Evolutionary conservation across 352 stramenopile species (phyloP), one percentile per base, ranked within the genome.

Genomic region (Pythium phragmitis): DNA sequence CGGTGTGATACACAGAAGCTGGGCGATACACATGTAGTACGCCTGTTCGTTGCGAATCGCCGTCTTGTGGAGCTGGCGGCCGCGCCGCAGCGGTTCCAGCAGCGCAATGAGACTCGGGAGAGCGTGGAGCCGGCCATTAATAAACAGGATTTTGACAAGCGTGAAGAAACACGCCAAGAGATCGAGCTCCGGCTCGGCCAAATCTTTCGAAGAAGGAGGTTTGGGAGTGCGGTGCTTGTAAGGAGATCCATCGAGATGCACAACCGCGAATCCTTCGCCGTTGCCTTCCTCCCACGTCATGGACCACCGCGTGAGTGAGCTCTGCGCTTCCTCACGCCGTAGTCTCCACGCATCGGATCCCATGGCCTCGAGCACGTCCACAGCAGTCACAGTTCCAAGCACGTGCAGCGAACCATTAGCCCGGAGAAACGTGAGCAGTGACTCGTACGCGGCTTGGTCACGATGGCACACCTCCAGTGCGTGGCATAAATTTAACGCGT

Each of bases 21-120:
- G 88, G 0, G 74, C 69, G n/a, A 97, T 94, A 60, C 85, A 92
- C 28, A 72, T 71, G 60, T 96, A 97, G 68, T 97, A 97, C 3
- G 89, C 89, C 16, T 93, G 80, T 49, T 96, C 87, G 45, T 96
- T 94, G 39, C 86, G 82, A 48, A 97, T 89, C 11, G 70, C 77
- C 17, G 89, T 97, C 23, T 75, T 74, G 70, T 97, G 85, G 5
- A 97, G 68, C 37, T 85, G 72, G 19, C 68, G 70, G 28, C 77
- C 75, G 9, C 71, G 21, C 4, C 90, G 82, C 36, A 94, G 37
- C 7, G 78, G 83, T 57, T 97, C 90, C 12, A 97, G 48, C 26
- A 82, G 33, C 2, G 51, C 63, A 43, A 97, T 66, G 4, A 96
- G 53, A 0, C 69, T 61, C 13, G 82, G 83, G 3, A 95, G 48